Evolutionary conservation across 768 basidiomycete genomes (phyloP), one percentile per base, ranked within the genome.

Genomic region (Tricholoma bakamatsutake): DNA sequence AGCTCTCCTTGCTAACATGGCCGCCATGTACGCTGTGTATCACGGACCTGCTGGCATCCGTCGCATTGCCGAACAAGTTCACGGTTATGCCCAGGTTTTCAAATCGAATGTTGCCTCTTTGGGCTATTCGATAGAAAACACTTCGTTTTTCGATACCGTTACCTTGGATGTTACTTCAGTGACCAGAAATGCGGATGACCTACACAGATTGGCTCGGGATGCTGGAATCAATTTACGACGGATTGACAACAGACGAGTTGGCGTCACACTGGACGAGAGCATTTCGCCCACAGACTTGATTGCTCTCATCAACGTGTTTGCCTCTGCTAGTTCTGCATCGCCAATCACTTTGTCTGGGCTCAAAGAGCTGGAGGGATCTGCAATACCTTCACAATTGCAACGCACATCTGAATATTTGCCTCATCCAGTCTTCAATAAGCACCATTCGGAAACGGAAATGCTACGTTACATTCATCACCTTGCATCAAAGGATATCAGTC

Each of bases 381-480:
- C 75, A 10, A 78, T 93, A 50, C 85, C 87, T n/a, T 57, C 74
- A 9, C 59, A 65, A 30, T 74, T 89, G 51, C 76, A 68, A 47
- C 85, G 87, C 42, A 83, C 77, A 2, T 88, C 89, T 2, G 72
- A 80, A 40, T 90, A 84, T 72, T 79, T 99, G 10, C 80, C 83
- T 0, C 91, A 99, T 68, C 81, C 90, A 1, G 92, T 97, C 37
- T 99, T 96, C 77, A 98, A 98, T 77, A 84, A 87, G 54, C 89
- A 98, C 65, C 96, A 98, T 68, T 96, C 94, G 4, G 97, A 99
- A 76, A 99, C 97, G 0, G 94, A 98, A 73, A 94, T 99, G 90
- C 77, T 99, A 33, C 93, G 97, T 35, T 97, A 98, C 71, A 91
- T 98, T 65, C 84, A 92, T 73, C 88, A 93, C 62, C 82, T 99